These are phyloP conservation scores for Sporothrix brasiliensis DNA, from an alignment of 2,329 filamentous ascomycete genomes.

Conservation along the genomic window DNA sequence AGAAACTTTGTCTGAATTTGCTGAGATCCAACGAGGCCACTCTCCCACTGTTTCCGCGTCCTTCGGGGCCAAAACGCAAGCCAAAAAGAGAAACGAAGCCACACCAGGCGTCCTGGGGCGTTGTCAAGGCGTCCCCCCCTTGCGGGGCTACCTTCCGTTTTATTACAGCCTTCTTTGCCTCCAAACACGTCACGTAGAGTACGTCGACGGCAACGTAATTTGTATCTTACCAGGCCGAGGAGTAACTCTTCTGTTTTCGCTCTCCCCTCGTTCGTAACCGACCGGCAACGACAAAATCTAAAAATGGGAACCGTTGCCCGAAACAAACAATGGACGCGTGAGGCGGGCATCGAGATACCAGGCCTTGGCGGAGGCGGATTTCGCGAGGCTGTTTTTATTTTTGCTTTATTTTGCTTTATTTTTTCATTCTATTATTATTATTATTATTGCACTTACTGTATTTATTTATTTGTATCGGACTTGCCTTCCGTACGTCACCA, in stretches of 20 bases:
- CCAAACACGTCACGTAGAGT: background rate
- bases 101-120: background rate
- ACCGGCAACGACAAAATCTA: background rate
- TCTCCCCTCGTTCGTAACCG: too few relatives aligned
- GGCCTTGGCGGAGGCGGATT: background rate
- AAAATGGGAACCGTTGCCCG: background rate
- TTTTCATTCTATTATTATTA: too few relatives aligned
- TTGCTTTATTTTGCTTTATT: too few relatives aligned
- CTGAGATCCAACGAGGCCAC: background rate
- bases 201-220: too few relatives aligned
- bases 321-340: background rate
- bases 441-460: background rate
- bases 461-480: background rate
- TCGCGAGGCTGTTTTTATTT: too few relatives aligned
- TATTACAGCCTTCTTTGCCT: background rate
- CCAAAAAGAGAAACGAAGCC: background rate
- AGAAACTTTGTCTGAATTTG: conserved; percentile 17
- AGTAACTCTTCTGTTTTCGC: too few relatives aligned
- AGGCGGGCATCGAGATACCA: background rate
- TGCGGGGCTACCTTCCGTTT: background rate
- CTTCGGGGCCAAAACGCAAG: too few relatives aligned
- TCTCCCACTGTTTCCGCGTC: too few relatives aligned
- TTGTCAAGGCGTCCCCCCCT: background rate
- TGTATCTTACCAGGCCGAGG: too few relatives aligned
- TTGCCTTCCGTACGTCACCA: background rate